Base-by-base conservation (phyloP, 495 filamentous ascomycete species). In the Terfezia boudieri region DNA sequence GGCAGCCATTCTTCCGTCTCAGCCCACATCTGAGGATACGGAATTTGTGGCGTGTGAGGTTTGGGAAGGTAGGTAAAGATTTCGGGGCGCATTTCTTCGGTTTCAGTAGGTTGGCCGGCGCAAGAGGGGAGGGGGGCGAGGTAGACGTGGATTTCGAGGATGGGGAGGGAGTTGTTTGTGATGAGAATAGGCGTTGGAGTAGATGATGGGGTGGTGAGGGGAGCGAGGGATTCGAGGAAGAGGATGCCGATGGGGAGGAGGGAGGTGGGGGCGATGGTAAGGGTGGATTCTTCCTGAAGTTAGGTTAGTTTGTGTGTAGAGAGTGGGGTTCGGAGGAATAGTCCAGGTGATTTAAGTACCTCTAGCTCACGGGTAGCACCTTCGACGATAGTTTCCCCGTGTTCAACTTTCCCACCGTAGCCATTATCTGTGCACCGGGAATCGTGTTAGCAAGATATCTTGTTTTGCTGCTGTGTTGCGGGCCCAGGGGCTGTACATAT, bases 391-490 rank as follows among this genome's bases (percentile, higher is more conserved):
- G 63, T 62, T 53, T 65, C 63, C 2, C 50, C 54, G 17, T 41
- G 55, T 23, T 65, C 63, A 41, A 65, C 59, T 48, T 65, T 65
- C 26, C 63, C 63, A 22, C 63, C 63, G n/a, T 65, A 65, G n/a
- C 63, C 63, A 52, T 65, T 65, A 26, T 64, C 64, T 63, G 8
- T 32, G 26, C 26, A 32, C 22, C 14, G 14, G 7, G 26, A 32
- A 32, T 32, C 26, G 26, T 32, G 26, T 32, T 32, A 32, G 26
- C 26, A 32, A 32, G 20, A 20, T 20, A 20, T 20, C 20, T 20
- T 20, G 20, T 32, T 32, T 7, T 32, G 7, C 7, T 32, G 26
- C 26, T 32, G 26, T 32, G 26, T 32, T 32, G 26, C 26, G 1
- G 1, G 26, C 26, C 2, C 26, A 32, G 26, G 26, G 7, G 7